Conservation (phyloP, 139 green algal genomes). For the Trebouxia sp. region DNA sequence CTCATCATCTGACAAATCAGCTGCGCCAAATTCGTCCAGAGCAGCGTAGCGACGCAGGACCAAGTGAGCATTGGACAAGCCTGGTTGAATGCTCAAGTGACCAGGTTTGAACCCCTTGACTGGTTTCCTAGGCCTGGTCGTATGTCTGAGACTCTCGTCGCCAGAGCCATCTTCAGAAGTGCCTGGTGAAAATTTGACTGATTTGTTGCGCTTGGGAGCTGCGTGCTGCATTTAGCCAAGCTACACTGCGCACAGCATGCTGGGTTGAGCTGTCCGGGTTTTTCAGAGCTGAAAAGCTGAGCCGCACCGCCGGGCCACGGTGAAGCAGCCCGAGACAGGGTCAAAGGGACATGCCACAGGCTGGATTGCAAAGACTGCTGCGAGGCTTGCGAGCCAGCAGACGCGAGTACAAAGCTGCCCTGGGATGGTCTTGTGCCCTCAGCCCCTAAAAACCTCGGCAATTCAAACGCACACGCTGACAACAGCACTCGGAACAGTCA, state of each 20-base stretch:
- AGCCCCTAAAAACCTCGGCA: too few species aligned
- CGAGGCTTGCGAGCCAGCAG: too few species aligned
- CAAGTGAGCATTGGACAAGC: constrained; percentile 20
- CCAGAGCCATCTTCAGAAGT: constrained; percentile 14
- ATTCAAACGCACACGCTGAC: too few species aligned
- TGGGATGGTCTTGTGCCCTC: too few species aligned
- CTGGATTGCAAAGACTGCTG: too few species aligned
- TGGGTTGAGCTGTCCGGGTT: background rate
- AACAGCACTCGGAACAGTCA: too few species aligned
- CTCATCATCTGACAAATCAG: background rate
- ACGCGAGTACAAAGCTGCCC: too few species aligned
- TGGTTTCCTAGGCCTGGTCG: background rate
- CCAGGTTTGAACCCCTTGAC: background rate
- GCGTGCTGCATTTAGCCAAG: background rate
- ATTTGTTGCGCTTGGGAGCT: background rate
- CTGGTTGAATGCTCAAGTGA: constrained; percentile 17
- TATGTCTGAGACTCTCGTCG: background rate
- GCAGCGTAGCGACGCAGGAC: background rate
- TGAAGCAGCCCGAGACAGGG: background rate
- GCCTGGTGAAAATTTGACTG: constrained; percentile 17
- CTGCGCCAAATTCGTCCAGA: background rate
- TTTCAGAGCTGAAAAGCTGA: background rate
- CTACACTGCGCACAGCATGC: too few species aligned
- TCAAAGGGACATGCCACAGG: constrained; percentile 10
- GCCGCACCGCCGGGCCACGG: too few species aligned